Evolutionary conservation across 2,329 filamentous ascomycete genomes (phyloP).

Genomic region (Colletotrichum somersetense): DNA sequence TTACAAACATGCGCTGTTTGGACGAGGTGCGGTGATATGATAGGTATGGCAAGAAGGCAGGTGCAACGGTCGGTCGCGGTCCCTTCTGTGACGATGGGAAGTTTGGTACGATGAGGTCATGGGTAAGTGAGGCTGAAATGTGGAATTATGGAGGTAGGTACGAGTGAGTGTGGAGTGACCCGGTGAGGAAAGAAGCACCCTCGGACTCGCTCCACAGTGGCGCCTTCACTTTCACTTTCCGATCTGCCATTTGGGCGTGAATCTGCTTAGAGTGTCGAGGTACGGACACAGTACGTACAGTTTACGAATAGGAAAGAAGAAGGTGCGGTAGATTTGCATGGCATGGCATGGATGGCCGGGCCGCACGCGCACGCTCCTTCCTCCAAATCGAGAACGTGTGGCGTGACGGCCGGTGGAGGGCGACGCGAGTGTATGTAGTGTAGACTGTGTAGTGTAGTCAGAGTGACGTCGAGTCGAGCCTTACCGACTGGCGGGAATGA

Average conservation of each 20-base stretch:
- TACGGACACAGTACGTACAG: too few species aligned
- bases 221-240: neutral
- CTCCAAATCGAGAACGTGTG: neutral
- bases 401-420: too few species aligned
- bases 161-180: too few species aligned
- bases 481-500: conserved; percentile 20
- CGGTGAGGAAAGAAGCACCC: too few species aligned
- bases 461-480: conserved; percentile 25
- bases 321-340: neutral
- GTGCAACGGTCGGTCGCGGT: neutral
- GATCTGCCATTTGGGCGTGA: neutral
- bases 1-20: neutral
- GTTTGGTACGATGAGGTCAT: conserved; percentile 8
- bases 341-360: too few species aligned
- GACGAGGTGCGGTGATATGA: neutral
- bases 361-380: neutral
- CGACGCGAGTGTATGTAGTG: too few species aligned
- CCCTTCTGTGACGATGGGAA: neutral
- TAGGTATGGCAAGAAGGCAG: neutral
- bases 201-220: neutral
- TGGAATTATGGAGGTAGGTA: neutral
- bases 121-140: neutral
- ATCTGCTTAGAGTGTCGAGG: neutral
- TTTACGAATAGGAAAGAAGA: neutral
- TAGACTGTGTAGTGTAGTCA: too few species aligned